Conservation (phyloP, 352 stramenopile genomes). For the Pythium myriotylum region DNA sequence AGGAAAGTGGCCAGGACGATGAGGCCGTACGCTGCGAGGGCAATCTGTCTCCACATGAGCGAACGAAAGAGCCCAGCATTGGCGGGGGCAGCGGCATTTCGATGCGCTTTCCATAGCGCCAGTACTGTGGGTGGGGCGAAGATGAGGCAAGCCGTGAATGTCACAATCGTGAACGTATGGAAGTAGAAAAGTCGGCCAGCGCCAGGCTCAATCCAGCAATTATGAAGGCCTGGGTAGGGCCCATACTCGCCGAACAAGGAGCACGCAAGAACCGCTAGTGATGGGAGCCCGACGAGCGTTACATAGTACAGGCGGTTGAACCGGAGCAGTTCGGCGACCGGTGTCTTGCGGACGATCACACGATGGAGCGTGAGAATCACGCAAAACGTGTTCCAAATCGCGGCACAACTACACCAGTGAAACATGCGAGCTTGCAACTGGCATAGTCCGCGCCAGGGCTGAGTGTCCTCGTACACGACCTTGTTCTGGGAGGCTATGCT, state of each 20-base stretch:
- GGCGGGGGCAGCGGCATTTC: slow-evolving; percentile 7
- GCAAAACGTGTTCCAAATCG: slow-evolving; percentile 37
- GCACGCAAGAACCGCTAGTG: slow-evolving; percentile 26
- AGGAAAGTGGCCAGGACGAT: slow-evolving; percentile 31
- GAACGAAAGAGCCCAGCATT: slow-evolving; percentile 25
- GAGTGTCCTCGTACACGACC: slow-evolving; percentile 24
- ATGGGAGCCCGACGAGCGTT: slow-evolving; percentile 26
- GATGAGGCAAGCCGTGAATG: slow-evolving; percentile 26
- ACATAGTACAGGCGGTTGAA: slow-evolving; percentile 28
- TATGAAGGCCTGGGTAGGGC: slow-evolving; percentile 36
- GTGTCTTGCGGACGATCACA: slow-evolving; percentile 34
- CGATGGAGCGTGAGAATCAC: slow-evolving; percentile 24
- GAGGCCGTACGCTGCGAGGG: slow-evolving; percentile 29
- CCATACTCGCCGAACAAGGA: slow-evolving; percentile 33
- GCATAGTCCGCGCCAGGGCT: slow-evolving; percentile 31
- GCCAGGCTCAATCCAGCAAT: slow-evolving; percentile 40
- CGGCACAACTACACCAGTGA: slow-evolving; percentile 37
- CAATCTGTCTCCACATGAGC: slow-evolving; percentile 32
- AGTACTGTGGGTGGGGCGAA: slow-evolving; percentile 24
- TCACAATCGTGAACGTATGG: slow-evolving; percentile 32
- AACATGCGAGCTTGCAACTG: slow-evolving; percentile 33
- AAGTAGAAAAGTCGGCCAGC: slow-evolving; percentile 36
- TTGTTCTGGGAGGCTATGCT: slow-evolving; percentile 34
- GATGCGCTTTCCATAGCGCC: slow-evolving; percentile 33
- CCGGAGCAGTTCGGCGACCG: slow-evolving; percentile 22